Base-by-base conservation (phyloP, 371 early-diverging fungal genomes). In the Mucor indicus region DNA sequence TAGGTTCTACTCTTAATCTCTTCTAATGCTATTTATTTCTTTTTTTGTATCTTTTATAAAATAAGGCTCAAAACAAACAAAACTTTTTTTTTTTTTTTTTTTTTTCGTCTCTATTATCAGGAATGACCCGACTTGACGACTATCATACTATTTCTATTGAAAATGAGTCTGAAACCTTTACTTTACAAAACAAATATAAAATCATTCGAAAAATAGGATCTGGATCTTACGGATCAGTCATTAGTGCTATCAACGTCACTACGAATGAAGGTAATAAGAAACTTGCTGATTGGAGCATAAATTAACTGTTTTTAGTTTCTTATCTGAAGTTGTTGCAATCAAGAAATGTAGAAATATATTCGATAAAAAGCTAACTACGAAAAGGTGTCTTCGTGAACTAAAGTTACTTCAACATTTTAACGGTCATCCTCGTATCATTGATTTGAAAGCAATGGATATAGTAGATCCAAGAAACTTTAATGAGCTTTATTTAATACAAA, bases 171-270 rank as follows among this genome's bases (percentile, higher is more conserved):
- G 79, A 79, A 49, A 61, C 44, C n/a, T 85, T 85, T 61, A 72
- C 75, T 30, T 73, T 86, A 43, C 73, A 76, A 49, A 71, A 66
- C 41, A 72, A 76, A 39, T 95, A 93, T 72, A 76, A 79, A 45
- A 77, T 94, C 50, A 74, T 90, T 45, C 75, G 91, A 22, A 89
- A 91, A 53, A 76, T 95, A 46, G 95, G 95, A 15, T 86, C 89
- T 41, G 95, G 95, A 27, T 92, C 95, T 10, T 95, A 95, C 62
- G 95, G 95, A 35, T 77, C 90, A 24, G 95, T 95, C 7, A 89
- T 89, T 78, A 84, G 63, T 53, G 75, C 72, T 21, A 45, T 69
- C 6, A 52, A 69, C 41, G 41, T 61, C 2, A 42, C 57, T 31
- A 60, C 69, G 2, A 57, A 57, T 27, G 63, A 62, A 62, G 62